Conservation (phyloP, 1,284 basidiomycete genomes). For the Cutaneotrichosporon spelunceum region DNA sequence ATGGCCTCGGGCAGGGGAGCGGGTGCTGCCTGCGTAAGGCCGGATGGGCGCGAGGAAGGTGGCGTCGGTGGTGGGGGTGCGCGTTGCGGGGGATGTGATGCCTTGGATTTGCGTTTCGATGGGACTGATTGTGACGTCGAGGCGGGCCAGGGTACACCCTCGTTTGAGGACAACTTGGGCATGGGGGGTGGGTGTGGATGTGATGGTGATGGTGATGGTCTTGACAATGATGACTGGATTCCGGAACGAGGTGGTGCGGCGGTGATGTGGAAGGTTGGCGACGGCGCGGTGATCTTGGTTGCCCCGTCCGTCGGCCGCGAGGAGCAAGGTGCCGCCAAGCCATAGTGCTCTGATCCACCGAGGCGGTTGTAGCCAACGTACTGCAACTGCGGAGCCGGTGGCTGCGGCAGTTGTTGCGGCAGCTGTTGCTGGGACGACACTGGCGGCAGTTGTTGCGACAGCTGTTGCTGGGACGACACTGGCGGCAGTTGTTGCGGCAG, state of each 20-base stretch:
- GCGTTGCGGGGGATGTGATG: background rate
- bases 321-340: background rate
- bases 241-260: background rate
- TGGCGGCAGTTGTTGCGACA: conserved; percentile 4
- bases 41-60: background rate
- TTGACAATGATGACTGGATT: background rate
- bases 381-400: background rate
- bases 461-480: background rate
- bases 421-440: background rate
- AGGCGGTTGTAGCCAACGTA: background rate
- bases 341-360: background rate
- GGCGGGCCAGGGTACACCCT: background rate
- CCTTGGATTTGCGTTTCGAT: background rate
- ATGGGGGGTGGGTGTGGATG: background rate
- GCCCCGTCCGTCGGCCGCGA: background rate
- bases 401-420: background rate
- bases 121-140: background rate
- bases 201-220: background rate
- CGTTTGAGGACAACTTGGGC: background rate
- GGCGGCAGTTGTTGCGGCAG: background rate
- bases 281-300: background rate
- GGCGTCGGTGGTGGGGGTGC: background rate
- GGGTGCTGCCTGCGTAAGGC: background rate
- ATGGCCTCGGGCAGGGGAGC: background rate
- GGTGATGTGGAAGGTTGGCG: background rate